Percentiles rank a stretch among this genome's conserved stretches.
These are phyloP conservation scores for Neurospora pannonica DNA, from an alignment of 495 filamentous ascomycete genomes.

Conservation along the genomic window DNA sequence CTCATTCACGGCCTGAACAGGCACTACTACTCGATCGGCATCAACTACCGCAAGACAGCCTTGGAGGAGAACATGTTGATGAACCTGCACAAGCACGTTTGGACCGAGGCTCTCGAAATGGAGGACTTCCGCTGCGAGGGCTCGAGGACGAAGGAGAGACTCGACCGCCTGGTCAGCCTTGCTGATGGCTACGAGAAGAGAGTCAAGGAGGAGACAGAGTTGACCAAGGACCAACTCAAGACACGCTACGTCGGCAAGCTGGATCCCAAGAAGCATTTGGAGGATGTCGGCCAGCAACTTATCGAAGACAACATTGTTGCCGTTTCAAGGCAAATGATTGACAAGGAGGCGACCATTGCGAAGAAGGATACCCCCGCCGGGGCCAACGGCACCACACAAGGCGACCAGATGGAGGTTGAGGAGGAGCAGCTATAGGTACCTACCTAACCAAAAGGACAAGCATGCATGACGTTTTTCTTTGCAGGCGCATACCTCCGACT, in stretches of 20 bases:
- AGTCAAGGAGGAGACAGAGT: conserved; percentile 94
- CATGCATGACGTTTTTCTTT: neutral
- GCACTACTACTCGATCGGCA: conserved; percentile 97
- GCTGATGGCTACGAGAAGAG: conserved; percentile 97
- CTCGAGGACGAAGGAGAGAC: conserved; percentile 68
- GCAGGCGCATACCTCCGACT: neutral
- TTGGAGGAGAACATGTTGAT: conserved; percentile 99
- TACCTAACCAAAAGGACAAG: neutral
- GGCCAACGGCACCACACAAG: conserved; percentile 46
- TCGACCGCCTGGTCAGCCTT: conserved; percentile 78
- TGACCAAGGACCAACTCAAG: conserved; percentile 96
- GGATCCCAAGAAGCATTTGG: conserved; percentile 98
- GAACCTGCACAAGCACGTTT: conserved; percentile 98
- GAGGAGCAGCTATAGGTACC: conserved; percentile 32
- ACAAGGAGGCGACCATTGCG: conserved; percentile 79
- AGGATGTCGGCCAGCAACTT: conserved; percentile 87
- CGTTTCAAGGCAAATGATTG: conserved; percentile 95
- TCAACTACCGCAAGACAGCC: conserved; percentile 96
- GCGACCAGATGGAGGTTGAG: conserved; percentile 45
- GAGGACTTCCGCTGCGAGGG: conserved; percentile 86
- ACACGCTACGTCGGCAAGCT: conserved; percentile 98
- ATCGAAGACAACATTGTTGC: conserved; percentile 99
- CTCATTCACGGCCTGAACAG: conserved; percentile 96
- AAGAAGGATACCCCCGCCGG: conserved; percentile 37
- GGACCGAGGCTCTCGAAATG: conserved; percentile 97